Percentiles rank a stretch among this genome's conserved stretches.
Evolutionary conservation across 495 filamentous ascomycete species (phyloP).

Genomic region (Talaromyces liani): DNA sequence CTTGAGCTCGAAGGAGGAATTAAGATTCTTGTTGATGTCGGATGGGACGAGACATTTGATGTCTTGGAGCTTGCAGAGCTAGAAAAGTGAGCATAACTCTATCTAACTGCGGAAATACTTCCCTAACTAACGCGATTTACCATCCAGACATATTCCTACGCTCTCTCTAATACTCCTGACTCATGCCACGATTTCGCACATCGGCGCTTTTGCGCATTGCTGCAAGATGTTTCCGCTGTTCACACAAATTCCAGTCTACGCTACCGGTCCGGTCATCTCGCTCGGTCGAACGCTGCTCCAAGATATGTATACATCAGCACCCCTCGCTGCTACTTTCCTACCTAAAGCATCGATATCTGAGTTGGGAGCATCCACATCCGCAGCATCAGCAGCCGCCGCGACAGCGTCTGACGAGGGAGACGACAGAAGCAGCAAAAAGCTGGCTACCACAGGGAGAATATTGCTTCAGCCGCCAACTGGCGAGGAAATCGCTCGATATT

Average conservation of each 20-base stretch:
- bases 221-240: conserved; percentile 95
- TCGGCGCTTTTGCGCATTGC: conserved; percentile 92
- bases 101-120: background rate
- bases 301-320: conserved; percentile 87
- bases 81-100: conserved; percentile 60
- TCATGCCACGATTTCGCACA: conserved; percentile 81
- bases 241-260: conserved; percentile 89
- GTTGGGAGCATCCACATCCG: conserved; percentile 44
- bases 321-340: conserved; percentile 76
- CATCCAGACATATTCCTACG: conserved; percentile 70
- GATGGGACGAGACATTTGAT: conserved; percentile 91
- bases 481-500: conserved; percentile 88
- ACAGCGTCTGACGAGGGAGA: conserved; percentile 14
- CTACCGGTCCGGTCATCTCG: conserved; percentile 86
- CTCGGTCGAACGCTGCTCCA: conserved; percentile 85
- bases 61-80: conserved; percentile 70
- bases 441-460: conserved; percentile 39
- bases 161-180: conserved; percentile 92
- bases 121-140: background rate
- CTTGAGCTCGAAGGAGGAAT: conserved; percentile 94
- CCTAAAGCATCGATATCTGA: conserved; percentile 60
- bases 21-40: conserved; percentile 89
- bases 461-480: conserved; percentile 72
- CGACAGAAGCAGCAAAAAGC: conserved; percentile 13
- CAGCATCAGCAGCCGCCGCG: conserved; percentile 25